Base-by-base conservation (phyloP, 768 basidiomycete genomes). In the Agaricus subrufescens region DNA sequence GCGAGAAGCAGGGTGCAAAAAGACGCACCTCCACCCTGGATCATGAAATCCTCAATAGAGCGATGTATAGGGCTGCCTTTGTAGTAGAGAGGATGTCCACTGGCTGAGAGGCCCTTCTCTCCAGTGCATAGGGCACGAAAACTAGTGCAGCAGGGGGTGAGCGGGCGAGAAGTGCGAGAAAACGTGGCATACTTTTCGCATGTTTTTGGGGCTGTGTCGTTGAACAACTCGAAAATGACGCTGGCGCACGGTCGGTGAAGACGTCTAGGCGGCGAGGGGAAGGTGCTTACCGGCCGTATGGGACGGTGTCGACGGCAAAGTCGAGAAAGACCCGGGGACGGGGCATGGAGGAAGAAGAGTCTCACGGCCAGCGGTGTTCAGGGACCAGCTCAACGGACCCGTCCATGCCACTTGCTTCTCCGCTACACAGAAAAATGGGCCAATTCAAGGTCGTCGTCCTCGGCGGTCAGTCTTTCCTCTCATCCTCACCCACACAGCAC, bases 71-170 rank as follows among this genome's bases (percentile, higher is more conserved):
- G 83, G 60, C 79, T 81, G 63, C 84, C 83, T 71, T 91, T 93
- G 80, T 92, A 94, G 72, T 87, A 89, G 4, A 95, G 75, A 5
- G 90, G 86, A 9, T 83, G 69, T n/a, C 85, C 79, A 1, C 82
- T 78, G 23, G 77, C 67, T 0, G 89, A 91, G 6, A 87, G 62
- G 4, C 93, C 94, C 63, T 83, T 85, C 68, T 93, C 89, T 8
- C 94, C 94, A 1, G 92, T 95, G 67, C 89, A 92, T 51, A 96
- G 73, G 3, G 85, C 83, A 44, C 93, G 83, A 68, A 95, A 95
- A 71, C 92, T 95, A 38, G 34, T 7, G 7, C 34, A 34, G 34
- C 34, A 11, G 34, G 11, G 7, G 11, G 34, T 34, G 34, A 34
- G 34, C 34, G 11, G 11, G 34, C 11, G 8, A 8, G 11, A 7